Percentiles rank a stretch among this genome's conserved stretches.
Evolutionary conservation across 441 rosid species (phyloP).

Genomic region (Eruca vesicaria): DNA sequence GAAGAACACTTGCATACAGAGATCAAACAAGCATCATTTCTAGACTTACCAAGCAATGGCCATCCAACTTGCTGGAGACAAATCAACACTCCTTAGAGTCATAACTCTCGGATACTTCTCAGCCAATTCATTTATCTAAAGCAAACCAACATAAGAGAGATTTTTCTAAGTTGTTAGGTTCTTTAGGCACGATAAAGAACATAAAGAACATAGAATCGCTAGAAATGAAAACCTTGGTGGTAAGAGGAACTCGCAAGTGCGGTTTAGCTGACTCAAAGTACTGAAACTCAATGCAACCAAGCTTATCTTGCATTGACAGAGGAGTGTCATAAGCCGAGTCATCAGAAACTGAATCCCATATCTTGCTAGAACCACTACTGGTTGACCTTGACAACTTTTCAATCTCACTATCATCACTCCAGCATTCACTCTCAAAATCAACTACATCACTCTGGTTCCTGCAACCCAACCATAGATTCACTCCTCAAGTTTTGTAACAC

Average conservation of each 20-base stretch:
- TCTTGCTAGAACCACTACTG: conserved; percentile 53
- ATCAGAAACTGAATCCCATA: conserved; percentile 62
- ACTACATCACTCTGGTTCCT: conserved; percentile 30
- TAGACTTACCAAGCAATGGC: conserved; percentile 70
- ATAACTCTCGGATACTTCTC: conserved; percentile 41
- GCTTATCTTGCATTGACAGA: conserved; percentile 42
- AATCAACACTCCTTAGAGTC: conserved; percentile 63
- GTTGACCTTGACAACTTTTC: conserved; percentile 34
- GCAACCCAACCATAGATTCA: conserved; percentile 4
- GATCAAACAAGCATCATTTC: background rate
- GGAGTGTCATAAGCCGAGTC: conserved; percentile 42
- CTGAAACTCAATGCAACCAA: conserved; percentile 53
- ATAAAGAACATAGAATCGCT: background rate
- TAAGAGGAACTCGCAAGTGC: conserved; percentile 57
- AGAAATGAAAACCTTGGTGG: conserved; percentile 45
- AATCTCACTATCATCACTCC: conserved; percentile 41
- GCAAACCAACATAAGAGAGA: background rate
- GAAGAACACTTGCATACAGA: background rate
- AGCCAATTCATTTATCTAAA: conserved; percentile 43
- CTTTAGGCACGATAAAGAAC: background rate
- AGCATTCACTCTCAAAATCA: conserved; percentile 29
- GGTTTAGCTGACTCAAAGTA: conserved; percentile 58
- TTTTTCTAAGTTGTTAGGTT: background rate
- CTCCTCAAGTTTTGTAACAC: background rate
- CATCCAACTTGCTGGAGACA: conserved; percentile 92